Evolutionary conservation across 1,284 basidiomycete genomes (phyloP), one percentile per base, ranked within the genome.

Genomic region (Sporisorium graminicola): DNA sequence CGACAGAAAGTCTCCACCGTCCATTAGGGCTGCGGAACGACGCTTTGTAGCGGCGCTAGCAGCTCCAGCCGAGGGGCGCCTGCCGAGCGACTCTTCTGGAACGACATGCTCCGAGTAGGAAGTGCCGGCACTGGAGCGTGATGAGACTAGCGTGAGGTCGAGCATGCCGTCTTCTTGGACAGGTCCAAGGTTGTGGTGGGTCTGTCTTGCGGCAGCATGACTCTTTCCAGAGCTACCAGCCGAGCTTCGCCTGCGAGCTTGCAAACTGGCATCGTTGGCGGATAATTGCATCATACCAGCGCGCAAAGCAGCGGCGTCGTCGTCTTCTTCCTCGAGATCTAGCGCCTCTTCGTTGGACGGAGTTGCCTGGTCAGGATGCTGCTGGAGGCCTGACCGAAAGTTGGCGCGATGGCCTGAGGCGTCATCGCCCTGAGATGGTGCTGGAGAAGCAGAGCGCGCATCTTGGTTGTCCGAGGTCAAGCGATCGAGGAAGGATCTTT

Each of bases 281-380:
- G 42, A 24, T 20, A 50, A 52, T 5, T 58, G 66, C 58, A 63
- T 61, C 50, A 66, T 64, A 12, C 47, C 53, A 55, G 61, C 65
- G 12, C 62, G 65, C 26, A 52, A 5, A 7, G 29, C 62, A 8
- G 29, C n/a, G n/a, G n/a, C 62, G 1, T 75, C 73, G 31, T 75
- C 70, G 16, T 79, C 77, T 2, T 80, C 76, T 16, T 80, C 78
- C 2, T 60, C 74, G 8, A 68, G 50, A 26, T 80, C 78, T 22
- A 80, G 43, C 5, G 78, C 78, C 26, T 80, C 78, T 27, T 80
- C 78, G 37, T 78, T 64, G 26, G 44, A 61, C 2, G 52, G 22
- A 4, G 53, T 63, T n/a, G 35, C 59, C 12, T 43, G 43, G n/a
- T 16, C 57, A 9, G 29, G 33, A 20, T 68, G 58, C 26, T 72